Evolutionary conservation across 805 yeast genomes (phyloP).

Genomic region (Ogataea degrootiae): DNA sequence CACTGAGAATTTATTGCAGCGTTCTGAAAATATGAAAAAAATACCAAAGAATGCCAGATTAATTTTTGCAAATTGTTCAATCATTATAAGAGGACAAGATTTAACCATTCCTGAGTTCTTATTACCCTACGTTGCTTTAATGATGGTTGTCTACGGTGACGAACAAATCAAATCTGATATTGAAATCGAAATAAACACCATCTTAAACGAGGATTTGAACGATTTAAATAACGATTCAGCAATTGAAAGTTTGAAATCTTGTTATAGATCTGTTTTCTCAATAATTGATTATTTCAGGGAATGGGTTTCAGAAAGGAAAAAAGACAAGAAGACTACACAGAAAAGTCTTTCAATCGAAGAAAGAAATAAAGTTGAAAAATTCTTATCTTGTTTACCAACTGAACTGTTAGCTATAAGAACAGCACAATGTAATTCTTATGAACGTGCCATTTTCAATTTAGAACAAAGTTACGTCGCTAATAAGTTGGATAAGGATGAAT

Average conservation of each 20-base stretch:
- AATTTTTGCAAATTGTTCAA: slow-evolving; percentile 61
- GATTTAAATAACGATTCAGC: slow-evolving; percentile 46
- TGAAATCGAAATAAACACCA: slow-evolving; percentile 51
- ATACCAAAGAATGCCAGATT: slow-evolving; percentile 29
- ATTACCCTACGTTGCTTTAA: slow-evolving; percentile 70
- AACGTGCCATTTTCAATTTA: slow-evolving; percentile 78
- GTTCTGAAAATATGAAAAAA: slow-evolving; percentile 25
- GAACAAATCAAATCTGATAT: slow-evolving; percentile 41
- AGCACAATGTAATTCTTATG: slow-evolving; percentile 78
- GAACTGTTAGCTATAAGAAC: slow-evolving; percentile 73
- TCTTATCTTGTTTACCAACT: slow-evolving; percentile 57
- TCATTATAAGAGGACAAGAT: slow-evolving; percentile 66
- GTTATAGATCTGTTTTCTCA: slow-evolving; percentile 70
- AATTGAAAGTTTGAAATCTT: slow-evolving; percentile 53
- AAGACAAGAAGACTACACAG: slow-evolving; percentile 21
- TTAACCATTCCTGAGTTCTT: slow-evolving; percentile 63
- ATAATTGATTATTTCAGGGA: slow-evolving; percentile 79
- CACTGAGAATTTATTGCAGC: slow-evolving; percentile 59
- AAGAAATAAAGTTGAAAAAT: slow-evolving; percentile 36
- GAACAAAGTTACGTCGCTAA: slow-evolving; percentile 63
- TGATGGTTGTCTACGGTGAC: slow-evolving; percentile 42
- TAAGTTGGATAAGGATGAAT: slow-evolving; percentile 32
- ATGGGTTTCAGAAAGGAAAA: slow-evolving; percentile 51
- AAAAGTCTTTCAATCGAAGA: slow-evolving; percentile 17
- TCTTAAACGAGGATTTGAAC: slow-evolving; percentile 47